Conservation (phyloP, 306 rosid genomes). For the Dalbergia cochinchinensis region DNA sequence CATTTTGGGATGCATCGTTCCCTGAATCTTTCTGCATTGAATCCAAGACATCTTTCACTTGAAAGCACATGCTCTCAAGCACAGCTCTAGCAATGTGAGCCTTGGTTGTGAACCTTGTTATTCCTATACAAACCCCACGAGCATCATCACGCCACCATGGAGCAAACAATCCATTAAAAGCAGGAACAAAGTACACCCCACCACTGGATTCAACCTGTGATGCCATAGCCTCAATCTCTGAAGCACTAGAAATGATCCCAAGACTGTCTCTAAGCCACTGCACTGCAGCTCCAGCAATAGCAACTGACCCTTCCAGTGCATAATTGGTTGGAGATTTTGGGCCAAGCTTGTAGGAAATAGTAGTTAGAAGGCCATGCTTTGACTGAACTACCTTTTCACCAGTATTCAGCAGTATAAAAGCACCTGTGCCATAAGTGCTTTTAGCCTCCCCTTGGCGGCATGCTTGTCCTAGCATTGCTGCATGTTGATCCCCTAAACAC, state of each 20-base stretch:
- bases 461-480: conserved; percentile 89
- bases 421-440: conserved; percentile 95
- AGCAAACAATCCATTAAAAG: conserved; percentile 90
- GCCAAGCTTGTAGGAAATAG: conserved; percentile 88
- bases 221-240: conserved; percentile 80
- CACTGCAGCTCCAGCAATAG: conserved; percentile 98
- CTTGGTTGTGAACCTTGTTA: conserved; percentile 82
- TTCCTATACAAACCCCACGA: conserved; percentile 87
- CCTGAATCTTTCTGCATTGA: conserved; percentile 82
- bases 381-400: conserved; percentile 71
- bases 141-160: conserved; percentile 99
- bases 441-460: conserved; percentile 89
- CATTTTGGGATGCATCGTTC: conserved; percentile 41
- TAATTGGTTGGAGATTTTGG: conserved; percentile 67
- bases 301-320: conserved; percentile 95
- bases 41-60: conserved; percentile 87
- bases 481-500: conserved; percentile 95
- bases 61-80: conserved; percentile 92
- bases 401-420: conserved; percentile 87
- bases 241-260: conserved; percentile 68
- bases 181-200: conserved; percentile 93
- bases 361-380: conserved; percentile 79
- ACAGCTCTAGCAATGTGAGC: conserved; percentile 91
- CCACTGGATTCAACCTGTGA: conserved; percentile 67
- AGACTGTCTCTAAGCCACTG: conserved; percentile 96